Conservation (phyloP, 2,329 filamentous ascomycete genomes). For the Pestalotiopsis sp. region DNA sequence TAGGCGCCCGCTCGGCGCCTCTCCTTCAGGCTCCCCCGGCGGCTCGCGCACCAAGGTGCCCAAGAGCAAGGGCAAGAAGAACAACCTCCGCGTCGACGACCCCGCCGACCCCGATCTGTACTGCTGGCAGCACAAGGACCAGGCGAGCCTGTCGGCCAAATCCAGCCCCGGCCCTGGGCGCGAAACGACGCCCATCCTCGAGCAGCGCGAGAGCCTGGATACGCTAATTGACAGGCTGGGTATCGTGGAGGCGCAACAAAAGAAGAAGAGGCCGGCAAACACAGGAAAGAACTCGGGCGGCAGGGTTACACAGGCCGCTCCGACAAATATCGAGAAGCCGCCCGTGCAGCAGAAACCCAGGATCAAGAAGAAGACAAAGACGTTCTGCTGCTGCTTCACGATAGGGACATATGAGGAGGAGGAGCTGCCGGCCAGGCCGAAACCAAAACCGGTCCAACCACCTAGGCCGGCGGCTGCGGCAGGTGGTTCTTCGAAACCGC, state of each 20-base stretch:
- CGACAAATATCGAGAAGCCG: conserved; percentile 13
- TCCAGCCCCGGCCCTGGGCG: conserved; percentile 48
- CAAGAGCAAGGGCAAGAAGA: conserved; percentile 19
- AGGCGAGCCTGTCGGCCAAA: conserved; percentile 59
- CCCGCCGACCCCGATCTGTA: conserved; percentile 67
- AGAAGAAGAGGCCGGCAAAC: conserved; percentile 35
- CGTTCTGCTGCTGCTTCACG: conserved; percentile 57
- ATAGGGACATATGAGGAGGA: conserved; percentile 48
- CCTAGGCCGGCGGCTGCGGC: conserved; percentile 29
- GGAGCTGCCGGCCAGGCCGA: conserved; percentile 44
- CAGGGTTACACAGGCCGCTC: conserved; percentile 20
- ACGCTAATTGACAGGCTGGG: conserved; percentile 82
- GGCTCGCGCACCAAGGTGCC: conserved; percentile 22
- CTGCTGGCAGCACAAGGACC: conserved; percentile 95
- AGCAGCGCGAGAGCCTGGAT: conserved; percentile 78
- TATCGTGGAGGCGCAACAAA: conserved; percentile 65
- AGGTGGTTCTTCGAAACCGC: conserved; percentile 31
- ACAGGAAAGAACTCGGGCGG: not conserved
- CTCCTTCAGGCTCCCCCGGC: conserved; percentile 35
- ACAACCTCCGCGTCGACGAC: conserved; percentile 46
- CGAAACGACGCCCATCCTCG: conserved; percentile 55
- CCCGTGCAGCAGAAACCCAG: conserved; percentile 24
- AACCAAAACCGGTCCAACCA: conserved; percentile 49
- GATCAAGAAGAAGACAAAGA: conserved; percentile 29
- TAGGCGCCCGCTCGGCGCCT: conserved; percentile 67